Base-by-base conservation (phyloP, 2,329 filamentous ascomycete genomes). In the Ploettnerulaceae sp. region DNA sequence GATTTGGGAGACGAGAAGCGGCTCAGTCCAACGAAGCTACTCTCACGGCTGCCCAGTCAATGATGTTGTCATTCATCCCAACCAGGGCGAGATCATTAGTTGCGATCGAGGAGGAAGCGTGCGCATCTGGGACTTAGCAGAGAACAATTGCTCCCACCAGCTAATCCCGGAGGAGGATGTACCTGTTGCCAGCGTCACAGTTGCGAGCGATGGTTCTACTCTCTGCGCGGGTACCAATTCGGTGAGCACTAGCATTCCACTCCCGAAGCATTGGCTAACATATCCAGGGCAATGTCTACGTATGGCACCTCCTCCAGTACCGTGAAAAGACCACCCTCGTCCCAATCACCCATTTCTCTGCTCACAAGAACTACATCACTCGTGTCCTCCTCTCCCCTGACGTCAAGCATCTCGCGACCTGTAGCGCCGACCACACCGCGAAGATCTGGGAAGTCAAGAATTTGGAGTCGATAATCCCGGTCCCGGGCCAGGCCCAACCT, bases 41-140 rank as follows among this genome's bases (percentile, higher is more conserved):
- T 84, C 79, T 57, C 93, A 98, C 65, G 86, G 85, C 43, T 84
- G 82, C 25, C 82, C 93, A 0, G 93, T 91, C 42, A 98, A 96
- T 63, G 93, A 98, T 67, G 93, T 98, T 7, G 93, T 97, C n/a
- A 98, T 98, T 47, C 93, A 98, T 66, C 93, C 93, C 0, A 98
- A 98, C 64, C 93, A 98, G 71, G 93, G 91, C 50, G 93, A 98
- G 71, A 84, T 98, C 52, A 95, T 98, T 62, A 95, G 88, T 66
- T 96, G 91, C 65, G 93, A 98, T 66, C 82, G 91, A 25, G 84
- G 86, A 37, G 93, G 93, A 37, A 95, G 89, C 65, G 89, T 98
- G 50, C 77, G 91, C 31, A 86, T 98, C 53, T 98, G 93, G 93
- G 93, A 98, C 63, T 69, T 98, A 47, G 89, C 89, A 7, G 90